Conservation (phyloP, 495 filamentous ascomycete species). For the Penicillium crystallinum region DNA sequence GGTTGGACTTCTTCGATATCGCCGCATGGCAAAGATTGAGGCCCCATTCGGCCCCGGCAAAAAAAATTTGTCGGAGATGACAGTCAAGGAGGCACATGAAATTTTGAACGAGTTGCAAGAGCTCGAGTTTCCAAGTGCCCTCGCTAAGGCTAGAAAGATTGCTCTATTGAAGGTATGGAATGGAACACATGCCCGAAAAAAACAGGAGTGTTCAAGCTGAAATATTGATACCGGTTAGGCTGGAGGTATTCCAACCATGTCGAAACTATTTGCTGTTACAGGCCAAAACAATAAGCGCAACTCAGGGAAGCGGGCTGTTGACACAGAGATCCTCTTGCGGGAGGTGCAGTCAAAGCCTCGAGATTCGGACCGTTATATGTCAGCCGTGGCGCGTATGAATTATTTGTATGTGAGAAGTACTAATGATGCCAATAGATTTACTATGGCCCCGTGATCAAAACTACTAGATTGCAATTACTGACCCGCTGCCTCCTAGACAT, state of each 20-base stretch:
- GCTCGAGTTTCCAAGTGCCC: conserved; percentile 28
- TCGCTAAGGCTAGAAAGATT: conserved; percentile 21
- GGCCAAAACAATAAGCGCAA: conserved; percentile 29
- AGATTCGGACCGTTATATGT: conserved; percentile 22
- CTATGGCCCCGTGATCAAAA: no score
- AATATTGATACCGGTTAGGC: conserved; percentile 17
- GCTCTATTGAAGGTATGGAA: conserved; percentile 29
- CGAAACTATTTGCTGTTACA: conserved; percentile 31
- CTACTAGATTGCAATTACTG: not conserved
- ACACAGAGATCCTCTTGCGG: conserved; percentile 27
- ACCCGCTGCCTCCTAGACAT: conserved; percentile 20
- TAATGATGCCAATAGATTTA: no score
- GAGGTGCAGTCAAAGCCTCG: conserved; percentile 27
- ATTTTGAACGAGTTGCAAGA: conserved; percentile 25
- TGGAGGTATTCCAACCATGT: conserved; percentile 34
- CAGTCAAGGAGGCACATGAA: conserved; percentile 24
- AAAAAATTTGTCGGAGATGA: conserved; percentile 27
- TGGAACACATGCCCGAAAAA: not conserved
- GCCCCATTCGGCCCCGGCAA: conserved; percentile 12
- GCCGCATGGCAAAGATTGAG: conserved; percentile 10
- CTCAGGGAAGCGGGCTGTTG: conserved; percentile 24
- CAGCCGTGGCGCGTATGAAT: conserved; percentile 44
- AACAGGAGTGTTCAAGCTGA: not conserved
- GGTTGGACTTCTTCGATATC: conserved; percentile 13
- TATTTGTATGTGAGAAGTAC: conserved; percentile 24